Percentiles rank a stretch among this genome's conserved stretches.
Conservation (phyloP, 1,284 basidiomycete genomes). For the Pyrrhoderma lamaoense region DNA sequence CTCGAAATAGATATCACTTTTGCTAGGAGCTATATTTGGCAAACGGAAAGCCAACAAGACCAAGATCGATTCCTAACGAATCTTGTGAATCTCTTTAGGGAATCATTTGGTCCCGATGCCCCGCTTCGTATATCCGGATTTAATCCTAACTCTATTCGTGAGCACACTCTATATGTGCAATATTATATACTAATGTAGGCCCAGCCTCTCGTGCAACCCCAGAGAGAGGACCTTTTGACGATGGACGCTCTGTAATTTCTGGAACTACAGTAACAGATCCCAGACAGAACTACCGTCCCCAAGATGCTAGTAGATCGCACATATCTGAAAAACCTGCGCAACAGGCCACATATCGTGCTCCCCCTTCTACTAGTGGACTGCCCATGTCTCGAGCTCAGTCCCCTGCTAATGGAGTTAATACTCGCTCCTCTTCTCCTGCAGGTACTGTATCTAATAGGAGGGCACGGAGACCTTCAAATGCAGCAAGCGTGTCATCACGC, state of each 20-base stretch:
- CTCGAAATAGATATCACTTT: constrained; percentile 16
- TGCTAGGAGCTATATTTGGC: constrained; percentile 16
- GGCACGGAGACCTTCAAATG: constrained; percentile 6
- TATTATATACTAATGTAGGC: not conserved
- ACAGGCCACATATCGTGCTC: not conserved
- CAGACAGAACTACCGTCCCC: constrained; percentile 6
- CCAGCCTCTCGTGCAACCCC: constrained; percentile 6
- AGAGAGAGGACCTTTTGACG: constrained; percentile 3
- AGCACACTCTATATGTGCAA: not conserved
- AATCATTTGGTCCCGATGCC: constrained; percentile 2
- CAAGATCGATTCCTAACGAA: constrained; percentile 12
- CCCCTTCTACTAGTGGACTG: constrained; percentile 6
- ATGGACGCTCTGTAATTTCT: constrained; percentile 11
- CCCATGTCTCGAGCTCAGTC: constrained; percentile 10
- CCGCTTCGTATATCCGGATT: constrained; percentile 12
- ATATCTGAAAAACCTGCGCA: constrained; percentile 7
- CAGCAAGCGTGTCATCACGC: constrained; percentile 4
- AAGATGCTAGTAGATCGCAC: constrained; percentile 2
- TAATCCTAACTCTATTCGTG: constrained; percentile 1
- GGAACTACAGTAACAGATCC: constrained; percentile 11
- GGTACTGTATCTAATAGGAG: constrained; percentile 2
- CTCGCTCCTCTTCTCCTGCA: constrained; percentile 15
- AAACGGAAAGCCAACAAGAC: constrained; percentile 13
- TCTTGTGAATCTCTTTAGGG: constrained; percentile 7
- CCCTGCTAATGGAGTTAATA: constrained; percentile 1